Percentiles rank a stretch among this genome's conserved stretches.
Conservation (phyloP, 139 green algal genomes). For the Chlamydomonas sphaeroides region DNA sequence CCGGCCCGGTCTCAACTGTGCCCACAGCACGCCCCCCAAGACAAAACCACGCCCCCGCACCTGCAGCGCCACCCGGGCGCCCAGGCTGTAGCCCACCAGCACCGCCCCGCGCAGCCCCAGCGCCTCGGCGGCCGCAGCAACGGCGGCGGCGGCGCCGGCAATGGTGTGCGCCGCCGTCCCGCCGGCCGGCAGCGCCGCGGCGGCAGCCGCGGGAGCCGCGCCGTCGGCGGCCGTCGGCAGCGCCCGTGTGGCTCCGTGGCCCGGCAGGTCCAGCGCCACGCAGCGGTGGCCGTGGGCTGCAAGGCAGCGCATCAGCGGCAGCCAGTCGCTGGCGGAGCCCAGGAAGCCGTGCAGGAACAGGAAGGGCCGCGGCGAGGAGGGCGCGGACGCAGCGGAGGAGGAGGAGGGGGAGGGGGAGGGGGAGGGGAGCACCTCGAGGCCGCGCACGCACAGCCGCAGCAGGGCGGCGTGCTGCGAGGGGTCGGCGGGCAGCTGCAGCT, state of each 20-base stretch:
- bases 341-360: constrained; percentile 93
- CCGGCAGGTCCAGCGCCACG: constrained; percentile 81
- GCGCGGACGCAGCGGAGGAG: no score
- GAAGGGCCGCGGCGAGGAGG: constrained; percentile 29
- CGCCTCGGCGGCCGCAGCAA: constrained; percentile 34
- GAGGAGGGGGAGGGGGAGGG: background rate
- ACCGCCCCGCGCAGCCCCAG: constrained; percentile 43
- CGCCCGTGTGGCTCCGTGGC: constrained; percentile 68
- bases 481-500: background rate
- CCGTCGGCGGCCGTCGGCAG: background rate
- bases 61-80: constrained; percentile 76
- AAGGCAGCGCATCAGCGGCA: constrained; percentile 67
- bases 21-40: no score
- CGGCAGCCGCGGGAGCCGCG: background rate
- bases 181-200: background rate
- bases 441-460: background rate
- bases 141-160: constrained; percentile 44
- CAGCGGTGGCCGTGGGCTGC: constrained; percentile 56
- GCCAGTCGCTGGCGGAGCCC: constrained; percentile 77
- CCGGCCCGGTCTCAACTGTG: no score
- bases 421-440: background rate
- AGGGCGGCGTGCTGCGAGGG: background rate
- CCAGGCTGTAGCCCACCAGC: constrained; percentile 89
- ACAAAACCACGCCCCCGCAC: no score
- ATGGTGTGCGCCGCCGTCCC: constrained; percentile 49